Evolutionary conservation across 73 alveolate species (phyloP).

Genomic region (Paramecium pentaurelia): DNA sequence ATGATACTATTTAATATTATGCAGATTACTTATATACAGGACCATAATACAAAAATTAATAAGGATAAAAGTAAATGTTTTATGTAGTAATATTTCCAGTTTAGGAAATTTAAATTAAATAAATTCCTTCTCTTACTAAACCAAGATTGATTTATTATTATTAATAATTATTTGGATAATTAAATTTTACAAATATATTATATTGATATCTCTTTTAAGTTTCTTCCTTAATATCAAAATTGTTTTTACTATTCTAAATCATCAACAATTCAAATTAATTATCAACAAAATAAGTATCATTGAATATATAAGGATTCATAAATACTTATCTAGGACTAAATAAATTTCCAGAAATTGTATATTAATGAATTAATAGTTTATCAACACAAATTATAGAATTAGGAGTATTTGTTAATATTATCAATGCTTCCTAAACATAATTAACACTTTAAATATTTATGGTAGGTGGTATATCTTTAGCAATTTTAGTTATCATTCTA

Average conservation of each 20-base stretch:
- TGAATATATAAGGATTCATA: not conserved
- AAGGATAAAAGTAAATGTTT: not conserved
- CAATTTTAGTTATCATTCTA: not conserved
- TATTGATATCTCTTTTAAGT: not conserved
- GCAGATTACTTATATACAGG: not conserved
- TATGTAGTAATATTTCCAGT: not conserved
- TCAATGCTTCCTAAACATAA: not conserved
- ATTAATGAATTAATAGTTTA: not conserved
- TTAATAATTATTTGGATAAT: not conserved
- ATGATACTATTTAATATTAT: not conserved
- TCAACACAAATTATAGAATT: not conserved
- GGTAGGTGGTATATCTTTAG: not conserved
- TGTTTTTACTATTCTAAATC: not conserved
- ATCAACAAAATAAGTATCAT: conserved; percentile 8
- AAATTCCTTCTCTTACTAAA: not conserved
- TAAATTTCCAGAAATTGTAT: not conserved
- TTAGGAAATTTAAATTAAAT: not conserved
- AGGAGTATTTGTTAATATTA: not conserved
- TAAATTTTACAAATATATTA: not conserved
- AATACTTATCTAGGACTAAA: not conserved
- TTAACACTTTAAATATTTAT: not conserved
- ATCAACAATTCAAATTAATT: not conserved
- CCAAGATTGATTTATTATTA: not conserved
- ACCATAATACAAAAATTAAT: not conserved
- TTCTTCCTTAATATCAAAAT: not conserved